Base-by-base conservation (phyloP, 2,329 filamentous ascomycete genomes). In the Aspergillus pseudonomiae region DNA sequence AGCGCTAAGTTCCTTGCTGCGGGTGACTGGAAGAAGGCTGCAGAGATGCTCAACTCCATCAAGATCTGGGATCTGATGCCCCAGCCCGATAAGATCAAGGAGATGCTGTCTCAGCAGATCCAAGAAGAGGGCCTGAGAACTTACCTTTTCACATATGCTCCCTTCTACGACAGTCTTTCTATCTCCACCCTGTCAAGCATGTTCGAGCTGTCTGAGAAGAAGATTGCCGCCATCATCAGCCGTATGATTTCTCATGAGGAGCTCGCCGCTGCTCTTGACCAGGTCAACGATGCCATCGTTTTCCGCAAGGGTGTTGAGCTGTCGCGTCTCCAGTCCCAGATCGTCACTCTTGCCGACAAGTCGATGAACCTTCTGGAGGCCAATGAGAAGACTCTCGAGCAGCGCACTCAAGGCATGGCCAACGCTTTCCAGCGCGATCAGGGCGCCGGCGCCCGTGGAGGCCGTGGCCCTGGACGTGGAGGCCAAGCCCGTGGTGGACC, bases 231-330 rank as follows among this genome's bases (percentile, higher is more conserved):
- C 41, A 89, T 99, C 61, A 89, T 99, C 75, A 96, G 93, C 86
- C 96, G 96, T 85, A 99, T 99, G 95, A 98, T 99, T 80, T 96
- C 93, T 74, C 95, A 99, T 84, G 95, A 99, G 82, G 95, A 99
- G 81, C 89, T 99, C 57, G 92, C 92, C 11, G 95, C 95, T 50
- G 96, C 95, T 43, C 88, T 99, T 32, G 96, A 99, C 84, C 95
- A 99, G 82, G 94, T 99, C 81, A 97, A 96, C 74, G 90, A 91
- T 71, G 96, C 93, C 58, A 93, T 99, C 81, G 95, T 98, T 83
- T 99, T 99, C 92, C 91, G 95, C 81, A 98, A 99, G 89, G 96
- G 95, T 64, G 95, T 99, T 67, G 96, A 99, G 85, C 88, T 99
- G 68, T 97, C 93, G 75, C 89, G 96, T 72, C 88, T 99, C 68